Percentiles rank a stretch among this genome's conserved stretches.
Evolutionary conservation across 108 stramenopile species (phyloP).

Genomic region (Nitzschia sp.): DNA sequence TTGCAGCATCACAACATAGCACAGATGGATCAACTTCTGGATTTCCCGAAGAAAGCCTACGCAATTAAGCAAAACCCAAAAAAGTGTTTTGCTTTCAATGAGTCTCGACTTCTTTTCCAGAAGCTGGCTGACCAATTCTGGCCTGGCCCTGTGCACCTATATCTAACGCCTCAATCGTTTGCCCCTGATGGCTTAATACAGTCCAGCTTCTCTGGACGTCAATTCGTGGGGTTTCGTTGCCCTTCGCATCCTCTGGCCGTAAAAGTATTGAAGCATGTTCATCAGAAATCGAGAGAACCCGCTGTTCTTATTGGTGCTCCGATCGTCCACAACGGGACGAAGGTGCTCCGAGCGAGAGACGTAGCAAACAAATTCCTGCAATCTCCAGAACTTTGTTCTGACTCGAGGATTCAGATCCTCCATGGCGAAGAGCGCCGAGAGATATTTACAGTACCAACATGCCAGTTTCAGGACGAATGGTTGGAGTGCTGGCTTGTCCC

Average conservation of each 20-base stretch:
- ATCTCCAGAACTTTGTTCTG: background rate
- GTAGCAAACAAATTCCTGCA: constrained; percentile 9
- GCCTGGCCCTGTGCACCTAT: constrained; percentile 15
- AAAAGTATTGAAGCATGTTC: constrained; percentile 15
- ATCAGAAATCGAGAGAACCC: background rate
- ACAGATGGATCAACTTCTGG: constrained; percentile 9
- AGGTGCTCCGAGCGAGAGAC: background rate
- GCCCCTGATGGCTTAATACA: constrained; percentile 15
- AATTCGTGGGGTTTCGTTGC: constrained; percentile 13
- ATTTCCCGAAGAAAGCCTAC: constrained; percentile 17
- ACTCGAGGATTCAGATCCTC: background rate
- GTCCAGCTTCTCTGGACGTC: background rate
- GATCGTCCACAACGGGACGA: background rate
- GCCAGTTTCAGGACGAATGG: constrained; percentile 15
- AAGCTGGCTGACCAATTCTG: constrained; percentile 24
- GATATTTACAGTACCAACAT: constrained; percentile 16
- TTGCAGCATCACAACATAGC: constrained; percentile 14
- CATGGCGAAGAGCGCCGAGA: constrained; percentile 19
- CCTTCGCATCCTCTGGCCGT: constrained; percentile 16
- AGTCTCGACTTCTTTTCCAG: constrained; percentile 15
- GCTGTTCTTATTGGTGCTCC: constrained; percentile 13
- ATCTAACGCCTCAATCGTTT: constrained; percentile 4
- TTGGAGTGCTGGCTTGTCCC: constrained; percentile 19
- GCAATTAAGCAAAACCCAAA: constrained; percentile 14
- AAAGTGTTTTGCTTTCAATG: constrained; percentile 6